A percentile compares a stretch with the other conserved stretches of the same genome.
Evolutionary conservation across 768 basidiomycete species (phyloP).

Genomic region (Sporobolomyces phaffii): DNA sequence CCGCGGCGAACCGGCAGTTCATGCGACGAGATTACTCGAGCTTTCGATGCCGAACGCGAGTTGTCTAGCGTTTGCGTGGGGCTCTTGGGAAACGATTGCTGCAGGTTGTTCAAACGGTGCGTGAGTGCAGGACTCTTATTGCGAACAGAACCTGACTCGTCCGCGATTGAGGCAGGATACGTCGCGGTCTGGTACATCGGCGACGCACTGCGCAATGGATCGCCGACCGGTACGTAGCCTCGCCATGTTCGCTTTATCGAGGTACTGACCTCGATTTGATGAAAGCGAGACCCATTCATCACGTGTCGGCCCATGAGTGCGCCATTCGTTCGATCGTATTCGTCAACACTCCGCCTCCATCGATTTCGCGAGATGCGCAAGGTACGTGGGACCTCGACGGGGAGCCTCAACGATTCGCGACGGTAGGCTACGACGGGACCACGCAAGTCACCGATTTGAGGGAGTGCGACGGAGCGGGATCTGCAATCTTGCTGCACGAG

Average conservation of each 20-base stretch:
- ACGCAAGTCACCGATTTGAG: slow-evolving; percentile 71
- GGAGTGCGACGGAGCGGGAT: slow-evolving; percentile 47
- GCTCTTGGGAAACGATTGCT: slow-evolving; percentile 72
- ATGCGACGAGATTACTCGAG: slow-evolving; percentile 59
- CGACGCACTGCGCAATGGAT: slow-evolving; percentile 36
- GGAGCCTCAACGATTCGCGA: slow-evolving; percentile 68
- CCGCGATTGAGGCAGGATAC: slow-evolving; percentile 37
- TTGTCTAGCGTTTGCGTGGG: slow-evolving; percentile 85
- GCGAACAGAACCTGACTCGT: neutral
- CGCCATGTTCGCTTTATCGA: neutral
- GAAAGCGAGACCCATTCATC: slow-evolving; percentile 61
- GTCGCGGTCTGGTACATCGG: slow-evolving; percentile 45
- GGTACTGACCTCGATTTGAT: neutral
- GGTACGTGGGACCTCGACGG: slow-evolving; percentile 49
- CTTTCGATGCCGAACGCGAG: slow-evolving; percentile 69
- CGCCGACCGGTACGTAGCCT: neutral
- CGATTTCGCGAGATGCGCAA: slow-evolving; percentile 51
- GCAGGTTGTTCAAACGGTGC: slow-evolving; percentile 78
- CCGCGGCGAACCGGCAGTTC: too few relatives aligned
- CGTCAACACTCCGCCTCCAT: slow-evolving; percentile 52
- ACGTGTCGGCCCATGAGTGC: slow-evolving; percentile 68
- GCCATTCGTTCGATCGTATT: slow-evolving; percentile 70
- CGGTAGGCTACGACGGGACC: slow-evolving; percentile 74
- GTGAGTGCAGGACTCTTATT: neutral
- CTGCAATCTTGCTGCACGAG: slow-evolving; percentile 22